These are phyloP conservation scores for Orbilia oligospora DNA, from an alignment of 2,329 filamentous ascomycete genomes.

Conservation along the genomic window DNA sequence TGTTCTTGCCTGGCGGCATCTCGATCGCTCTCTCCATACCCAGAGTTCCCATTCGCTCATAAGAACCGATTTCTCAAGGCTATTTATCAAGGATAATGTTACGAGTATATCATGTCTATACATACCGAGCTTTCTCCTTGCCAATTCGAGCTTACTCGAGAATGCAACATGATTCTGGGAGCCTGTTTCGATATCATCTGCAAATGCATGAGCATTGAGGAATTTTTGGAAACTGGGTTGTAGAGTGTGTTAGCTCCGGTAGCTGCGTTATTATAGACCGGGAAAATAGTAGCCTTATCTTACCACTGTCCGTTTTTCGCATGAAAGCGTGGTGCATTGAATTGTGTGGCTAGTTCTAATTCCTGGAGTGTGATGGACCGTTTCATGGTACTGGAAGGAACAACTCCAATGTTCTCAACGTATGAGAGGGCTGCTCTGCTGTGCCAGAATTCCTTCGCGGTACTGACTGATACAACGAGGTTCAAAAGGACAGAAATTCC, in stretches of 20 bases:
- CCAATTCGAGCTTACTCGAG: constrained; percentile 78
- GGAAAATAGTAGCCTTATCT: neutral
- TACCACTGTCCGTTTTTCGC: constrained; percentile 42
- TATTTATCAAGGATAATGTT: constrained; percentile 89
- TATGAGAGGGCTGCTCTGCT: constrained; percentile 43
- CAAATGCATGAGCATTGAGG: constrained; percentile 31
- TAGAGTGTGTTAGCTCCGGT: constrained; percentile 4
- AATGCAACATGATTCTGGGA: constrained; percentile 67
- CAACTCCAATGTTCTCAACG: constrained; percentile 44
- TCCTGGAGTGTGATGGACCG: constrained; percentile 53
- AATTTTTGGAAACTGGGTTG: constrained; percentile 54
- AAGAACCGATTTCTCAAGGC: constrained; percentile 86
- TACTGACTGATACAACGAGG: constrained; percentile 28
- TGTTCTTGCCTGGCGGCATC: constrained; percentile 77
- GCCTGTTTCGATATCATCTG: constrained; percentile 22
- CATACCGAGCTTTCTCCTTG: constrained; percentile 84
- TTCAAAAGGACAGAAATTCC: constrained; percentile 43
- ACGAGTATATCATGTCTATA: constrained; percentile 93
- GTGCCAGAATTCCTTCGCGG: constrained; percentile 50
- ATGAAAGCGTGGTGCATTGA: constrained; percentile 37
- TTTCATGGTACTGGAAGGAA: constrained; percentile 38
- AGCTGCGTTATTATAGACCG: neutral
- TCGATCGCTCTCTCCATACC: constrained; percentile 82
- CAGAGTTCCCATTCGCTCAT: constrained; percentile 94
- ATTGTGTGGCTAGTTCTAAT: constrained; percentile 37